phyloP scores from a whole-genome alignment of 441 rosid genomes.

The Adansonia grandidieri region DNA sequence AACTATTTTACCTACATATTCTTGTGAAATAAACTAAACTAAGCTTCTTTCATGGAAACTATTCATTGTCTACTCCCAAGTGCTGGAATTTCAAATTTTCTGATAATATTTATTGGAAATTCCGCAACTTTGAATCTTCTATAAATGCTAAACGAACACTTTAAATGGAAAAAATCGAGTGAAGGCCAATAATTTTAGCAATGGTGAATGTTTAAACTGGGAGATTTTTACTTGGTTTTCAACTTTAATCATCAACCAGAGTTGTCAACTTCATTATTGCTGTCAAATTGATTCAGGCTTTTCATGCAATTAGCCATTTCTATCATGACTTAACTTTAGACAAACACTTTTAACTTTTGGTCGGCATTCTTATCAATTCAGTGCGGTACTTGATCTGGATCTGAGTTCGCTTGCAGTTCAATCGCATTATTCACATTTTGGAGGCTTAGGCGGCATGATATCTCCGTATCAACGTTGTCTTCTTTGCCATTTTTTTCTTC shows the following conservation, averaged over 20 bases:
- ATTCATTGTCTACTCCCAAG: not conserved
- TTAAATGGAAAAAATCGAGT: not conserved
- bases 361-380: constrained; percentile 14
- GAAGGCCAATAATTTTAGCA: no score
- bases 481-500: not conserved
- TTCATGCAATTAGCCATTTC: not conserved
- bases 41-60: not conserved
- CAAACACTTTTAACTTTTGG: not conserved
- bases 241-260: not conserved
- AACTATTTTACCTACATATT: not conserved
- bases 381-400: constrained; percentile 10
- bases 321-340: constrained; percentile 1
- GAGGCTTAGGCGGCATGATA: not conserved
- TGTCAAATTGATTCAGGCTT: constrained; percentile 20
- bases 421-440: constrained; percentile 21
- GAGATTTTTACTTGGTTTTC: no score
- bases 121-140: not conserved
- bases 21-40: constrained; percentile 12
- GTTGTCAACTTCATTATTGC: constrained; percentile 8
- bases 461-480: not conserved
- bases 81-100: not conserved
- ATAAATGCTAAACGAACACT: not conserved
- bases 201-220: not conserved
- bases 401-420: not conserved
- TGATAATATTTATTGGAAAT: not conserved